Evolutionary conservation across 1,284 basidiomycete genomes (phyloP).

Genomic region (Austroboletus niveus): DNA sequence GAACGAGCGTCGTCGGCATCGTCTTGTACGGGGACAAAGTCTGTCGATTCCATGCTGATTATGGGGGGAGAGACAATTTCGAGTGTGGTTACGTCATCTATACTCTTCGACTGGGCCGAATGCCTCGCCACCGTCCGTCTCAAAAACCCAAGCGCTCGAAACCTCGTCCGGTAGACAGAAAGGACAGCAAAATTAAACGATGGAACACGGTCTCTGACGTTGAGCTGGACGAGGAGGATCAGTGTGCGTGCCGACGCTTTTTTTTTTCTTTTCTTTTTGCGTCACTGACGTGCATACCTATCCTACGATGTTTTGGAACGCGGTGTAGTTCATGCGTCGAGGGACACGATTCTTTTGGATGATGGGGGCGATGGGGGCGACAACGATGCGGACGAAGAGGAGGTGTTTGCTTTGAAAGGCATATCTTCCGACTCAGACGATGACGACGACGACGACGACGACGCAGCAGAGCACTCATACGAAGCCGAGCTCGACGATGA

Average conservation of each 20-base stretch:
- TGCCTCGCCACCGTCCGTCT: conserved; percentile 31
- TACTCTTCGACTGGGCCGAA: background rate
- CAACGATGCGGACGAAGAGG: conserved; percentile 50
- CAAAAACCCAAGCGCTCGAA: conserved; percentile 15
- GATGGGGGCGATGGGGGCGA: conserved; percentile 40
- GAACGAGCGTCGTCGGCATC: conserved; percentile 8
- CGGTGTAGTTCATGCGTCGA: conserved; percentile 58
- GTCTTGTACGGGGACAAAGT: conserved; percentile 14
- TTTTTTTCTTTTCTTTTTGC: background rate
- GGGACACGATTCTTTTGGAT: conserved; percentile 79
- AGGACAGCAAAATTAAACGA: conserved; percentile 51
- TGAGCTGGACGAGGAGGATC: conserved; percentile 72
- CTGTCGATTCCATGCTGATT: background rate
- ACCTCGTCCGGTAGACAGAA: conserved; percentile 48
- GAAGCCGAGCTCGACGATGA: conserved; percentile 46
- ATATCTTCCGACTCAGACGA: conserved; percentile 46
- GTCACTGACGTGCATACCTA: background rate
- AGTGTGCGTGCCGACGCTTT: conserved; percentile 51
- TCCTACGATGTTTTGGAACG: background rate
- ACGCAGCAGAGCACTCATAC: conserved; percentile 41
- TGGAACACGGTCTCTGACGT: conserved; percentile 69
- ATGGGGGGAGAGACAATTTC: background rate
- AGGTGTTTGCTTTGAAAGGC: conserved; percentile 43
- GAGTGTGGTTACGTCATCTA: conserved; percentile 23
- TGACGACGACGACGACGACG: conserved; percentile 34